Percentiles rank a stretch among this genome's conserved stretches.
phyloP scores from a whole-genome alignment of 768 basidiomycete genomes.

The Roridomyces roridus region DNA sequence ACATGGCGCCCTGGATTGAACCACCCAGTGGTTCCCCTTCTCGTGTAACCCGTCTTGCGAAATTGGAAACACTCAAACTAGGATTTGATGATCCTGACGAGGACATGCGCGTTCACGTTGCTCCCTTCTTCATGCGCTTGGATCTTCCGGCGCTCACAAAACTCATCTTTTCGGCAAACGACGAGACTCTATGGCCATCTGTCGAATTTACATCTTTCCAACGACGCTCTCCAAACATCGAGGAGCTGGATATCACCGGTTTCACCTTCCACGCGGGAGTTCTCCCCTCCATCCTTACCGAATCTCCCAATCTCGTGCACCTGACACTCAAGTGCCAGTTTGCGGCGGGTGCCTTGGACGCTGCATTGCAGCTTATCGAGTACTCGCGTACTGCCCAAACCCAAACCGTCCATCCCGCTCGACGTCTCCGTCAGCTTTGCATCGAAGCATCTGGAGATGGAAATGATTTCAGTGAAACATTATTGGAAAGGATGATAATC shows the following conservation, averaged over 20 bases:
- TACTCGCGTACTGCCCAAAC: neutral
- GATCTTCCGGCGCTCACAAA: neutral
- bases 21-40: neutral
- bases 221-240: neutral
- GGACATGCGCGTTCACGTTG: neutral
- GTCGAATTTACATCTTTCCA: conserved; percentile 3
- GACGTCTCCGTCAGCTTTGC: neutral
- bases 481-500: neutral
- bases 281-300: neutral
- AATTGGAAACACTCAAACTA: neutral
- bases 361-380: neutral
- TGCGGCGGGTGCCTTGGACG: neutral
- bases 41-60: neutral
- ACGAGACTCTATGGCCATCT: neutral
- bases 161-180: neutral
- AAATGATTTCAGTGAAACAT: neutral
- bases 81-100: neutral
- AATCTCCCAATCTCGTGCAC: neutral
- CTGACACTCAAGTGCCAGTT: neutral
- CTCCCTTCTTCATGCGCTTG: conserved; percentile 5
- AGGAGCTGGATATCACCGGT: neutral
- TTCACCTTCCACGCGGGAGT: neutral
- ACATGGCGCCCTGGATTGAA: neutral
- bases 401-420: neutral
- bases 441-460: too few species aligned